phyloP scores from a whole-genome alignment of 2,329 filamentous ascomycete species.

The Pseudocercospora vitis region DNA sequence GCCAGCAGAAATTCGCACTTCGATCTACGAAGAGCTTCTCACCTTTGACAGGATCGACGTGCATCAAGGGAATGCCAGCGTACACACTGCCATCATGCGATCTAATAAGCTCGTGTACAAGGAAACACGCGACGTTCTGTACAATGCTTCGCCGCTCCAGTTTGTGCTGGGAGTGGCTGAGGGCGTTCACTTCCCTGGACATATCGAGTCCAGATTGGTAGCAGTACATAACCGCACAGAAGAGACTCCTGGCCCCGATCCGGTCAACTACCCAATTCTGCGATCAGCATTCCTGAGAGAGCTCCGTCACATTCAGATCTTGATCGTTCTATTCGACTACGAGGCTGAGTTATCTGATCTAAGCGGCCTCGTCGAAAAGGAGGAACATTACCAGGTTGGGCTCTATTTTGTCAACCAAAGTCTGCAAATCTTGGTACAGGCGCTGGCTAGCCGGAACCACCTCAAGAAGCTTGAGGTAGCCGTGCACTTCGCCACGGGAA shows the following conservation, averaged over 20 bases:
- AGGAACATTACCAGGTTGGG: no score
- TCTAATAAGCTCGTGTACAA: conserved; percentile 22
- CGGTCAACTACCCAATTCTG: neutral
- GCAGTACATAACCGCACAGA: no score
- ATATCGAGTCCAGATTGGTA: no score
- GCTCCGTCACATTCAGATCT: neutral
- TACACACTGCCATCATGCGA: conserved; percentile 17
- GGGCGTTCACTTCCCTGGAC: no score
- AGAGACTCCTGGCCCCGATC: no score
- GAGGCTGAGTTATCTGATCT: no score
- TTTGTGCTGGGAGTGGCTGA: neutral
- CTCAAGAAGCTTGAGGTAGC: neutral
- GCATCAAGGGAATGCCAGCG: neutral
- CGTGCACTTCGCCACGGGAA: neutral
- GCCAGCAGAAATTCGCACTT: conserved; percentile 27
- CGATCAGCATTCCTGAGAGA: neutral
- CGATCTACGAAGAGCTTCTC: conserved; percentile 26
- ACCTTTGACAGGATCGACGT: neutral
- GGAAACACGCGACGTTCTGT: conserved; percentile 22
- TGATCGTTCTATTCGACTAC: neutral
- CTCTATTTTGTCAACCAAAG: neutral
- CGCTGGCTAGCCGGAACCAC: neutral
- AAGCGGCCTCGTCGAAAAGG: no score
- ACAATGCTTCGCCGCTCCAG: neutral
- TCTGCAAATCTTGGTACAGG: neutral